Evolutionary conservation across 495 filamentous ascomycete genomes (phyloP).

Genomic region (Aspergillus leporis): DNA sequence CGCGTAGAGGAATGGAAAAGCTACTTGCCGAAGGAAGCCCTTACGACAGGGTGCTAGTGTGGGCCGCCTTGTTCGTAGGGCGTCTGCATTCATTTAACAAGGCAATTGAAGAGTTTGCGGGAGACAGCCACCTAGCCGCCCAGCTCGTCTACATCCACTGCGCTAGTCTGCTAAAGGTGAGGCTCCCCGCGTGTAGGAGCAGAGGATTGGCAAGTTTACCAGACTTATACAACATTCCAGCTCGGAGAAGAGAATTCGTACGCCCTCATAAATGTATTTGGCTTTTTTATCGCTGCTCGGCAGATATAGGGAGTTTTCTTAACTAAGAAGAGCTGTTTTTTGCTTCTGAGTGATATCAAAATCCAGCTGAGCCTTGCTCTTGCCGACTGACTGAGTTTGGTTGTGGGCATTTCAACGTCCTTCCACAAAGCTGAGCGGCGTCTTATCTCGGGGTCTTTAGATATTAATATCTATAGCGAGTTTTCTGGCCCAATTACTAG

Average conservation of each 20-base stretch:
- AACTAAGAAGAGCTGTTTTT: conserved; percentile 35
- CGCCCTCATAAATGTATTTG: conserved; percentile 35
- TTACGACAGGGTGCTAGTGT: conserved; percentile 42
- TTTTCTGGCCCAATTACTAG: conserved; percentile 33
- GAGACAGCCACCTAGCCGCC: conserved; percentile 37
- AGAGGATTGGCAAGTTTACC: no score
- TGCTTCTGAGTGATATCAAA: conserved; percentile 40
- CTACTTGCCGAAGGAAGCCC: conserved; percentile 41
- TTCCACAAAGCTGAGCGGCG: conserved; percentile 33
- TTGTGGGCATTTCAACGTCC: conserved; percentile 31
- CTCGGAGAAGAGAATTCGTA: conserved; percentile 36
- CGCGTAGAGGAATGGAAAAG: conserved; percentile 34
- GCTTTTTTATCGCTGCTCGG: conserved; percentile 38
- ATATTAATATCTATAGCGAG: conserved; percentile 34
- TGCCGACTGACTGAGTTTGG: conserved; percentile 36
- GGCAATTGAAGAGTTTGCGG: conserved; percentile 35
- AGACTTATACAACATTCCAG: conserved; percentile 10
- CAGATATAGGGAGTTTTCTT: conserved; percentile 33
- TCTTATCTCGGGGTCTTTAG: conserved; percentile 26
- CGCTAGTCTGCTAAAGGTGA: conserved; percentile 36
- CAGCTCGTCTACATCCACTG: conserved; percentile 42
- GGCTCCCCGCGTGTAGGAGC: not conserved
- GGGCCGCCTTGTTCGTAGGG: conserved; percentile 28
- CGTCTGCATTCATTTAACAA: conserved; percentile 36
- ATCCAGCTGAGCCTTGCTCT: conserved; percentile 39